These are phyloP conservation scores for Lolium multiflorum DNA, from an alignment of 176 grass and related monocot species.

Conservation along the genomic window DNA sequence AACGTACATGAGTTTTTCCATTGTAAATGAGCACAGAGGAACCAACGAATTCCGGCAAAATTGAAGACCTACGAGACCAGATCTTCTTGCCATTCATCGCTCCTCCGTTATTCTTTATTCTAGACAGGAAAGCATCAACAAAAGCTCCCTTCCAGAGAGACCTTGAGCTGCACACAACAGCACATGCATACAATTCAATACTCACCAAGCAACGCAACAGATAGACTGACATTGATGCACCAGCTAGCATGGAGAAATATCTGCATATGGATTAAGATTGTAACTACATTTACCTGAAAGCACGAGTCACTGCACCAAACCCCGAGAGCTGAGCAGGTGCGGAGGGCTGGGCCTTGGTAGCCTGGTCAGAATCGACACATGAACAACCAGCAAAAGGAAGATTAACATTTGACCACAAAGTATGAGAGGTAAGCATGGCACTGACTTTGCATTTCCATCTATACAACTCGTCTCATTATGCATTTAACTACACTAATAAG, in stretches of 20 bases:
- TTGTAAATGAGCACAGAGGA: constrained; percentile 25
- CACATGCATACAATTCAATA: constrained; percentile 4
- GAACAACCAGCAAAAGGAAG: neutral
- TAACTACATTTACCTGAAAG: constrained; percentile 64
- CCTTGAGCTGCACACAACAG: constrained; percentile 61
- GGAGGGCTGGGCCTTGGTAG: constrained; percentile 3
- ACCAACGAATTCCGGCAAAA: constrained; percentile 9
- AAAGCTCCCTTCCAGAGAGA: constrained; percentile 39
- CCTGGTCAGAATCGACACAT: constrained; percentile 40
- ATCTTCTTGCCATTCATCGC: constrained; percentile 3
- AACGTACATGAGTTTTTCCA: constrained; percentile 11
- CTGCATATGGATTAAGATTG: neutral
- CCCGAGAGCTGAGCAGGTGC: constrained; percentile 49
- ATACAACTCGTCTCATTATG: neutral
- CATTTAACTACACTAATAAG: neutral
- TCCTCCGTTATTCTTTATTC: neutral
- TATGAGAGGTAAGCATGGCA: neutral
- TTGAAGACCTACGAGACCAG: constrained; percentile 6
- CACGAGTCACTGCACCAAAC: constrained; percentile 63
- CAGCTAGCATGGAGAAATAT: neutral
- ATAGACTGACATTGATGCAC: neutral
- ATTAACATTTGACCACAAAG: neutral
- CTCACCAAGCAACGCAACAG: neutral
- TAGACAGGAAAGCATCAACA: neutral
- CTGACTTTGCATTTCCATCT: neutral